phyloP scores from a whole-genome alignment of 2,329 filamentous ascomycete genomes.

The Colletotrichum caudatum region DNA sequence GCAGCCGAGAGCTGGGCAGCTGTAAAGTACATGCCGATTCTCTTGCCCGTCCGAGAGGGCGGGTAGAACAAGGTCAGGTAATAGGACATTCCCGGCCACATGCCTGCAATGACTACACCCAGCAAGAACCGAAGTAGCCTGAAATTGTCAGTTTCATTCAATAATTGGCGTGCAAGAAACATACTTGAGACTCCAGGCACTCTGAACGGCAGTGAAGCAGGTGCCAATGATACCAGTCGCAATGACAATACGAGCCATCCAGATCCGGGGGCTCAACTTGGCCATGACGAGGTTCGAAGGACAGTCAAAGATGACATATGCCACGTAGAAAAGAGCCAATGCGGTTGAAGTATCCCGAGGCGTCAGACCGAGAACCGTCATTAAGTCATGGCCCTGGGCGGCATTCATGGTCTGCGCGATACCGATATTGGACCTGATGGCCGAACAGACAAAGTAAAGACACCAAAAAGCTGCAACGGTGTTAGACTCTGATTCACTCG shows the following conservation, averaged over 20 bases:
- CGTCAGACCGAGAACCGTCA: constrained; percentile 74
- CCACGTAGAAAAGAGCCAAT: constrained; percentile 89
- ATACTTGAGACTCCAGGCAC: constrained; percentile 86
- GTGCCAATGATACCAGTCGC: constrained; percentile 86
- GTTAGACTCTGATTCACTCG: not conserved
- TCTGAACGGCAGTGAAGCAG: constrained; percentile 84
- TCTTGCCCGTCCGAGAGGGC: constrained; percentile 85
- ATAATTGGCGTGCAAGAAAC: constrained; percentile 45
- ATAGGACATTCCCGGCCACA: constrained; percentile 97
- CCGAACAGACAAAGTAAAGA: constrained; percentile 92
- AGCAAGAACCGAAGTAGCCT: constrained; percentile 85
- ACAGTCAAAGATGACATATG: constrained; percentile 90
- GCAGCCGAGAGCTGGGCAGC: constrained; percentile 90
- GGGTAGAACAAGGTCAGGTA: constrained; percentile 94
- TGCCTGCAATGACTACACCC: constrained; percentile 88
- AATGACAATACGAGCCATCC: constrained; percentile 93
- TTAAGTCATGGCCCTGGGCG: constrained; percentile 78
- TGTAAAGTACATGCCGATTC: constrained; percentile 91
- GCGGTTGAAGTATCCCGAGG: constrained; percentile 85
- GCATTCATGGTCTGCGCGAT: constrained; percentile 95
- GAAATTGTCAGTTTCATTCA: constrained; percentile 34
- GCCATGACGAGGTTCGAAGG: constrained; percentile 93
- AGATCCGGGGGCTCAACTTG: constrained; percentile 83
- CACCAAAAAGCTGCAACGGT: constrained; percentile 80
- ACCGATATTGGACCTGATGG: constrained; percentile 91